Conservation (phyloP, 257 asterid genomes). For the Nicotiana obtusifolia region DNA sequence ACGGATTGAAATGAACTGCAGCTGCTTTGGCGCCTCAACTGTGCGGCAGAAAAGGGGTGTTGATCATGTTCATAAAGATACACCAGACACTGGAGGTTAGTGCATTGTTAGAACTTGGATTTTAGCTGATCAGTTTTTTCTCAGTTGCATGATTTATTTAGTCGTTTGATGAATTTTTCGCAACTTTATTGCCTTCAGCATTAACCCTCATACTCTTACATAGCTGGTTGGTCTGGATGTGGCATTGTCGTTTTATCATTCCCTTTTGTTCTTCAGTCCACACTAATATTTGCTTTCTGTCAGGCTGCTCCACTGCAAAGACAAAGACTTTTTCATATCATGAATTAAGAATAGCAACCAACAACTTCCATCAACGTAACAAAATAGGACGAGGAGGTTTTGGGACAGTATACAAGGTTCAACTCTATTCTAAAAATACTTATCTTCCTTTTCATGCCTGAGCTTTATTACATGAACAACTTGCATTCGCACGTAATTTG, state of each 20-base stretch:
- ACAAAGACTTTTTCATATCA: conserved; percentile 57
- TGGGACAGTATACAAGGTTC: conserved; percentile 87
- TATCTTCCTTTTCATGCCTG: not conserved
- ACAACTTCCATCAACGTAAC: conserved; percentile 54
- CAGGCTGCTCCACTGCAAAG: conserved; percentile 41
- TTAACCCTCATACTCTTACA: not conserved
- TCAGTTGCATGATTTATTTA: not conserved
- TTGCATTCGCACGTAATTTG: not conserved
- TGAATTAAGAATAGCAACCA: conserved; percentile 59
- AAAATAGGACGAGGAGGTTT: conserved; percentile 91
- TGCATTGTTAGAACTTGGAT: not conserved
- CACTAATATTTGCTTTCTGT: conserved; percentile 13
- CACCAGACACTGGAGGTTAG: conserved; percentile 55
- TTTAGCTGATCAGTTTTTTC: not conserved
- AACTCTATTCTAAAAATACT: conserved; percentile 12
- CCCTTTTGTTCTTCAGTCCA: not conserved
- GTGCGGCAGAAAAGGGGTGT: conserved; percentile 24
- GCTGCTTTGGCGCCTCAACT: conserved; percentile 51
- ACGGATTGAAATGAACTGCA: conserved; percentile 53
- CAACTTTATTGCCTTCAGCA: not conserved
- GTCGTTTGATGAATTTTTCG: not conserved
- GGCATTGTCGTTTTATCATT: not conserved
- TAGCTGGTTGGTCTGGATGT: conserved; percentile 5
- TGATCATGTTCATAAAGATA: conserved; percentile 23
- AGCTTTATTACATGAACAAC: conserved; percentile 3